These are phyloP conservation scores for Onygena corvina DNA, from an alignment of 2,329 filamentous ascomycete species.

Conservation along the genomic window DNA sequence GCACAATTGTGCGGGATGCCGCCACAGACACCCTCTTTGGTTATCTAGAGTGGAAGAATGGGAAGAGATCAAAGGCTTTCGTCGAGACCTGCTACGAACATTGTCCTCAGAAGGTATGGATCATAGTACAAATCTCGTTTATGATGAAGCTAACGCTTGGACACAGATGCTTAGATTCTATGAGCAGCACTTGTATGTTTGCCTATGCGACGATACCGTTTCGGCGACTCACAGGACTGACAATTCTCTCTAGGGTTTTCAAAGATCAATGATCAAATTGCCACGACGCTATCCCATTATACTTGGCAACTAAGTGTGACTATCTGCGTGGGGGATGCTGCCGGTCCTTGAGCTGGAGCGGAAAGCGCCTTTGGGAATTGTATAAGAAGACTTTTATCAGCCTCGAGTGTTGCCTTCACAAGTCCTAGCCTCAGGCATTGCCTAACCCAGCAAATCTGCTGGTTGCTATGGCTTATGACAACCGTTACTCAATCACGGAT, in stretches of 20 bases:
- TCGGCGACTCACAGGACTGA: slow-evolving; percentile 10
- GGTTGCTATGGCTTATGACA: too few relatives aligned
- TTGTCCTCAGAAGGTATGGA: slow-evolving; percentile 32
- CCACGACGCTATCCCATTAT: too few relatives aligned
- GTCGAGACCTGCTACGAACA: slow-evolving; percentile 32
- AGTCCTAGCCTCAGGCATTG: too few relatives aligned
- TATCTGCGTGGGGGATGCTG: not conserved
- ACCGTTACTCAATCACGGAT: too few relatives aligned
- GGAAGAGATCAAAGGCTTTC: slow-evolving; percentile 32
- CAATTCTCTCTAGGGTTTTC: slow-evolving; percentile 22
- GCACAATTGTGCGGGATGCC: slow-evolving; percentile 33
- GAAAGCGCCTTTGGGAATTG: not conserved
- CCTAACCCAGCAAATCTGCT: too few relatives aligned
- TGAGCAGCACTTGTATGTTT: slow-evolving; percentile 37
- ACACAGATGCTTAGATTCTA: slow-evolving; percentile 39
- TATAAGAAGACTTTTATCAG: not conserved
- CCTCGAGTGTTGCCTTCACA: not conserved
- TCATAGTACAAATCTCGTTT: not conserved
- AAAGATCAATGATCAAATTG: slow-evolving; percentile 20
- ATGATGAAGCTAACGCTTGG: not conserved
- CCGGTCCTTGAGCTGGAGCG: not conserved
- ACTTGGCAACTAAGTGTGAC: too few relatives aligned
- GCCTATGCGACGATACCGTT: not conserved
- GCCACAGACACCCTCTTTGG: slow-evolving; percentile 26
- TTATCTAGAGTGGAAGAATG: slow-evolving; percentile 35